phyloP scores from a whole-genome alignment of 139 green algal genomes.

The Chlorella sp. region DNA sequence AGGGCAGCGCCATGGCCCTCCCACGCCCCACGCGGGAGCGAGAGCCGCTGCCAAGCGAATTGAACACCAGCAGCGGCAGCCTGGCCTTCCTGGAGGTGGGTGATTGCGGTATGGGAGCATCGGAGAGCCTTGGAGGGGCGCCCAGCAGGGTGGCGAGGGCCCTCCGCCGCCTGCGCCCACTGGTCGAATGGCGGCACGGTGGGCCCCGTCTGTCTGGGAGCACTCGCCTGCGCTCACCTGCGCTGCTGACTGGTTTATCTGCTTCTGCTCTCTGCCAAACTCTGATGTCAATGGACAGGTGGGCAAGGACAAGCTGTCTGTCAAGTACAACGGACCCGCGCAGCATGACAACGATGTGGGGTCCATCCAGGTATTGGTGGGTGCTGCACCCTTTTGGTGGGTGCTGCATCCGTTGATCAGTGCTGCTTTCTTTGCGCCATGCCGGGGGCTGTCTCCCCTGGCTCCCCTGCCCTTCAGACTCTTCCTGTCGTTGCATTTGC shows the following conservation, averaged over 20 bases:
- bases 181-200: background rate
- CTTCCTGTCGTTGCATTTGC: no score
- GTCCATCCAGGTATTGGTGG: constrained; percentile 62
- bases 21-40: background rate
- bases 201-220: no score
- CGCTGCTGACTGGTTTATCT: background rate
- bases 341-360: constrained; percentile 83
- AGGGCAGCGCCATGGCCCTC: background rate
- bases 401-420: background rate
- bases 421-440: no score
- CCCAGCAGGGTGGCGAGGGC: no score
- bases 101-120: background rate
- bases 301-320: constrained; percentile 73
- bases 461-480: no score
- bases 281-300: background rate
- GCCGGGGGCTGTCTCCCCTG: no score
- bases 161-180: background rate
- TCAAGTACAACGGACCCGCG: constrained; percentile 72
- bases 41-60: constrained; percentile 45
- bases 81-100: constrained; percentile 70
- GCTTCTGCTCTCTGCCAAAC: no score
- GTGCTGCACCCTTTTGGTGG: background rate
- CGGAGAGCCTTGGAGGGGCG: no score
- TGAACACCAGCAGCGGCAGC: constrained; percentile 65
- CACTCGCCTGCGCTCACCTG: background rate